These are phyloP conservation scores for Cyclaneusma minus DNA, from an alignment of 2,329 filamentous ascomycete genomes.

Conservation along the genomic window DNA sequence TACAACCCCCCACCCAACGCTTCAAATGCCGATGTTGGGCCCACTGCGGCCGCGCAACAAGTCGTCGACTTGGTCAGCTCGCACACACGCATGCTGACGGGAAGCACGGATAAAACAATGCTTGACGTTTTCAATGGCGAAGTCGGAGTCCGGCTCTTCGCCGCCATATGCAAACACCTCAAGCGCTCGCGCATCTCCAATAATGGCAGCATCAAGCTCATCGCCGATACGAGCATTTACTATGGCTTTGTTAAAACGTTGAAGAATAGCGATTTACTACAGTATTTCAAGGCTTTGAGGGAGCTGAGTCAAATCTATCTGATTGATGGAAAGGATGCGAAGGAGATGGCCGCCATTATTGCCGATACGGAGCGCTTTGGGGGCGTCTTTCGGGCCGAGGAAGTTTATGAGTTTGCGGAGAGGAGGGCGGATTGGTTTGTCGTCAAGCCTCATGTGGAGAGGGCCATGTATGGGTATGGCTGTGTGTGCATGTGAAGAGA, in stretches of 20 bases:
- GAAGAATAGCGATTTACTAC: conserved; percentile 66
- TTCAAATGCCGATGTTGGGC: conserved; percentile 42
- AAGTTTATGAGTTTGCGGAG: conserved; percentile 96
- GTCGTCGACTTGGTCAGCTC: conserved; percentile 75
- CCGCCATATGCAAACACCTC: conserved; percentile 87
- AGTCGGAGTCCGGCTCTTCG: conserved; percentile 84
- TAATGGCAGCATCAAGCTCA: conserved; percentile 78
- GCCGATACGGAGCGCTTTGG: conserved; percentile 81
- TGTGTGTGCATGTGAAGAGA: conserved; percentile 61
- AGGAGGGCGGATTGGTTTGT: conserved; percentile 88
- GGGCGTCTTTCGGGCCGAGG: conserved; percentile 86
- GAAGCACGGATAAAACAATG: conserved; percentile 94
- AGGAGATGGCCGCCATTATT: conserved; percentile 90
- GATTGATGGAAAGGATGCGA: conserved; percentile 73
- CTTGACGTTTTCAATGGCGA: conserved; percentile 98
- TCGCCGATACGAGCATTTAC: conserved; percentile 94
- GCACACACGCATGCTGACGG: conserved; percentile 84
- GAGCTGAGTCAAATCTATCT: conserved; percentile 93
- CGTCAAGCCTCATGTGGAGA: conserved; percentile 77
- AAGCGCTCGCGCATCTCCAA: conserved; percentile 90
- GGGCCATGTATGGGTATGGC: conserved; percentile 92
- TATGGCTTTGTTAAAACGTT: conserved; percentile 71
- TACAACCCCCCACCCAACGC: conserved; percentile 58
- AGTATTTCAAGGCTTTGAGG: conserved; percentile 82
- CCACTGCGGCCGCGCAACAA: conserved; percentile 62